Percentiles rank a stretch among this genome's conserved stretches.
Conservation (phyloP, 805 yeast species). For the Brettanomyces bruxellensis region DNA sequence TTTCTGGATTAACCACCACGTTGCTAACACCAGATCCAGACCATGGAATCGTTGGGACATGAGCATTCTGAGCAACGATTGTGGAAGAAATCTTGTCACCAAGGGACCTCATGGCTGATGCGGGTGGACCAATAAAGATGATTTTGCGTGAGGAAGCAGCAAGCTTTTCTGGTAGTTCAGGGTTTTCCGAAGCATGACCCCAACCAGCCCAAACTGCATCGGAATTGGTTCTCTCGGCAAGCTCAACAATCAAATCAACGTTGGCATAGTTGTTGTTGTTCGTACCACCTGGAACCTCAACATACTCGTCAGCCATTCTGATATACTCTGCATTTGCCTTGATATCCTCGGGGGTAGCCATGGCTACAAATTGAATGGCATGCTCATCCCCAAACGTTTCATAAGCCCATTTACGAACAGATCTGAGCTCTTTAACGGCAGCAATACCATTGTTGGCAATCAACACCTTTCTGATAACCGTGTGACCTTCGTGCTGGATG, state of each 20-base stretch:
- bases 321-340: slow-evolving; percentile 96
- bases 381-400: slow-evolving; percentile 97
- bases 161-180: slow-evolving; percentile 82
- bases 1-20: slow-evolving; percentile 56
- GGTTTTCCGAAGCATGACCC: slow-evolving; percentile 99
- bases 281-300: slow-evolving; percentile 98
- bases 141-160: slow-evolving; percentile 89
- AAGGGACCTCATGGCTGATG: slow-evolving; percentile 97
- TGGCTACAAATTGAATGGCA: slow-evolving; percentile 88
- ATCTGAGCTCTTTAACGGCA: slow-evolving; percentile 96
- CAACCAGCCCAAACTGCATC: slow-evolving; percentile 99
- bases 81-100: slow-evolving; percentile 98
- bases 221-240: slow-evolving; percentile 93
- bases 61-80: slow-evolving; percentile 97
- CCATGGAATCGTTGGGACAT: slow-evolving; percentile 99
- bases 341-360: slow-evolving; percentile 99
- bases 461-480: slow-evolving; percentile 79
- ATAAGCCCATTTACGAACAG: slow-evolving; percentile 97
- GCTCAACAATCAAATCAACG: slow-evolving; percentile 92
- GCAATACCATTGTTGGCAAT: slow-evolving; percentile 99
- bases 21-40: slow-evolving; percentile 95
- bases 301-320: slow-evolving; percentile 97
- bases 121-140: slow-evolving; percentile 97
- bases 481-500: slow-evolving; percentile 81
- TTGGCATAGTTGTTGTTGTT: slow-evolving; percentile 98